phyloP scores from a whole-genome alignment of 805 yeast genomes.

The Kazachstania psychrophila region DNA sequence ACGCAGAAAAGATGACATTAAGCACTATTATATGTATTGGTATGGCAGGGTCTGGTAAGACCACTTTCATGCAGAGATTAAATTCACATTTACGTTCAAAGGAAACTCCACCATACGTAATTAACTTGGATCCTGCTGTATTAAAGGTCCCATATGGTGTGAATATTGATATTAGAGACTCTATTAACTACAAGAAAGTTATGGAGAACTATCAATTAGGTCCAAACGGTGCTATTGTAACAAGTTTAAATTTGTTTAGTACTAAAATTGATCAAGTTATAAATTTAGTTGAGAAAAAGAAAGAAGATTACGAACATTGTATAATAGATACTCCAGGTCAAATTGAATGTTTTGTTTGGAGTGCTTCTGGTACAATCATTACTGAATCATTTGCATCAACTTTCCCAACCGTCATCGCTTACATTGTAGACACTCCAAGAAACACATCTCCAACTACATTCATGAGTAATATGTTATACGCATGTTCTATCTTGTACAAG shows the following conservation, averaged over 20 bases:
- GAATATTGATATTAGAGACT: slow-evolving; percentile 91
- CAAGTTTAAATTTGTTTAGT: slow-evolving; percentile 82
- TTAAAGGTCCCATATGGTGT: slow-evolving; percentile 87
- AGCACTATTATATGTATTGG: slow-evolving; percentile 46
- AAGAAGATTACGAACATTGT: slow-evolving; percentile 49
- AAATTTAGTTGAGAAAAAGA: slow-evolving; percentile 68
- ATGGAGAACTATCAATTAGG: slow-evolving; percentile 94
- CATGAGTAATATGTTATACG: slow-evolving; percentile 96
- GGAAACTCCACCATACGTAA: slow-evolving; percentile 75
- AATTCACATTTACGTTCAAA: slow-evolving; percentile 77
- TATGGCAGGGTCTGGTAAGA: slow-evolving; percentile 83
- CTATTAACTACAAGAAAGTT: slow-evolving; percentile 89
- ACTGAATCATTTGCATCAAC: slow-evolving; percentile 95
- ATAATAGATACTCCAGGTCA: slow-evolving; percentile 98
- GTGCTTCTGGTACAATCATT: slow-evolving; percentile 92
- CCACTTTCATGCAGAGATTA: slow-evolving; percentile 93
- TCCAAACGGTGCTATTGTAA: slow-evolving; percentile 97
- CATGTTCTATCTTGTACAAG: slow-evolving; percentile 92
- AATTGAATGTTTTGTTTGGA: slow-evolving; percentile 97
- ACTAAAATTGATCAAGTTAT: slow-evolving; percentile 96
- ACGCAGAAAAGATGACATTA: slow-evolving; percentile 27
- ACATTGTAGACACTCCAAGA: slow-evolving; percentile 93
- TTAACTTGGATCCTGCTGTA: slow-evolving; percentile 95
- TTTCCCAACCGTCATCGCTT: slow-evolving; percentile 92
- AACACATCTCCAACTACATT: slow-evolving; percentile 91